phyloP scores from a whole-genome alignment of 2,329 filamentous ascomycete genomes.

The Trichoderma citrinoviride region DNA sequence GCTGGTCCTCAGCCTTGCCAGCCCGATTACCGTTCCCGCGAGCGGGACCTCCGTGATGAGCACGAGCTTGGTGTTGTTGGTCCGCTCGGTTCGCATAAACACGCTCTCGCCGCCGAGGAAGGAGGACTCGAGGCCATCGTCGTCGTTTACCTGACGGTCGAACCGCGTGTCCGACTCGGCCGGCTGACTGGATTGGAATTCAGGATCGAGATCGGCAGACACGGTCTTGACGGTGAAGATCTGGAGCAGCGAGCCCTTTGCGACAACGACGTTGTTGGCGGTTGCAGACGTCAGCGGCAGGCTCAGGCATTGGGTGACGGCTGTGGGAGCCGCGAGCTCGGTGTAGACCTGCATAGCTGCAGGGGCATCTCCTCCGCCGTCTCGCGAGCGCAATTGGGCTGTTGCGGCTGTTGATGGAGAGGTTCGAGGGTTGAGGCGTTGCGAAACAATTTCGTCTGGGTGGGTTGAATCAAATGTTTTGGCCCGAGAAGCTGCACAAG shows the following conservation, averaged over 20 bases:
- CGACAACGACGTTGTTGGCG: slow-evolving; percentile 82
- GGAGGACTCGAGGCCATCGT: slow-evolving; percentile 63
- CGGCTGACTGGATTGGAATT: slow-evolving; percentile 36
- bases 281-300: slow-evolving; percentile 74
- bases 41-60: slow-evolving; percentile 82
- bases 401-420: neutral
- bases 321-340: slow-evolving; percentile 89
- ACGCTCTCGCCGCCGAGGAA: slow-evolving; percentile 63
- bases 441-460: slow-evolving; percentile 18
- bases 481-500: neutral
- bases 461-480: slow-evolving; percentile 15
- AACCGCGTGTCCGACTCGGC: slow-evolving; percentile 47
- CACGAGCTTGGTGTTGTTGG: slow-evolving; percentile 72
- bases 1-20: slow-evolving; percentile 72
- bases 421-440: neutral
- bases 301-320: slow-evolving; percentile 82
- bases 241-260: slow-evolving; percentile 89
- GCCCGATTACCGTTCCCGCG: slow-evolving; percentile 77
- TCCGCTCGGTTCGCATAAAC: slow-evolving; percentile 59
- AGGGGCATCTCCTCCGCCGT: slow-evolving; percentile 36
- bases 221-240: slow-evolving; percentile 75
- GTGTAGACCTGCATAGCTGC: slow-evolving; percentile 90
- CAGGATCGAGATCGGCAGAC: slow-evolving; percentile 58
- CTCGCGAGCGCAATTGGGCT: slow-evolving; percentile 25
- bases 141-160: slow-evolving; percentile 55